Conservation (phyloP, 2,329 filamentous ascomycete genomes). For the Fusarium coffeatum region DNA sequence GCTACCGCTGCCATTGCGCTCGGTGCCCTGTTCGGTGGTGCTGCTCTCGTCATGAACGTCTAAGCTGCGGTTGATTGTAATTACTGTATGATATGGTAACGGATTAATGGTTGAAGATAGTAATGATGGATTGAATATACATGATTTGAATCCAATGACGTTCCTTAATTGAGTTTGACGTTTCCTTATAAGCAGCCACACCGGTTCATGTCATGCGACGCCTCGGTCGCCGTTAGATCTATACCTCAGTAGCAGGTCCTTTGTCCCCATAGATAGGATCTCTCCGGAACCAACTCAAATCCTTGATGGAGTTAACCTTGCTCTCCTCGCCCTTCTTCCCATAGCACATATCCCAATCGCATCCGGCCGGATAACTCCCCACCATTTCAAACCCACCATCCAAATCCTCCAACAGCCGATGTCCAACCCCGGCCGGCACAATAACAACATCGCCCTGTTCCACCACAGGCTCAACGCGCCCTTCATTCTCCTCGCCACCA, state of each 20-base stretch:
- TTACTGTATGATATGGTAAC: background rate
- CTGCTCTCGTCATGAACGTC: constrained; percentile 38
- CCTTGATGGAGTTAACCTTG: constrained; percentile 23
- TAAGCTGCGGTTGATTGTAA: constrained; percentile 3
- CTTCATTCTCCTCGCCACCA: constrained; percentile 71
- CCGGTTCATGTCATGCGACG: background rate
- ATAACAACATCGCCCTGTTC: constrained; percentile 71
- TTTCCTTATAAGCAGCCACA: background rate
- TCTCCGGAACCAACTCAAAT: constrained; percentile 24
- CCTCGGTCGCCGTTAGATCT: background rate
- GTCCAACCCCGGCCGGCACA: constrained; percentile 73
- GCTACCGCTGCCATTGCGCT: constrained; percentile 44
- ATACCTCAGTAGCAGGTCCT: constrained; percentile 16
- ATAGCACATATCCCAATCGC: constrained; percentile 79
- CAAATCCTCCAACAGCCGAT: constrained; percentile 70
- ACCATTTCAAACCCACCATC: constrained; percentile 71
- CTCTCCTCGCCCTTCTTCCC: constrained; percentile 60
- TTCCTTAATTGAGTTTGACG: background rate
- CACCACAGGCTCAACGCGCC: constrained; percentile 65
- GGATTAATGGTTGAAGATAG: constrained; percentile 11
- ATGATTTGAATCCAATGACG: background rate
- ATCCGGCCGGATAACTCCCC: constrained; percentile 69
- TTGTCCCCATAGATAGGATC: constrained; percentile 37
- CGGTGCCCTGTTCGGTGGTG: constrained; percentile 42
- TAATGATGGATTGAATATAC: constrained; percentile 7